Conservation (phyloP, 305 asterid species). For the Solanum hybrid region DNA sequence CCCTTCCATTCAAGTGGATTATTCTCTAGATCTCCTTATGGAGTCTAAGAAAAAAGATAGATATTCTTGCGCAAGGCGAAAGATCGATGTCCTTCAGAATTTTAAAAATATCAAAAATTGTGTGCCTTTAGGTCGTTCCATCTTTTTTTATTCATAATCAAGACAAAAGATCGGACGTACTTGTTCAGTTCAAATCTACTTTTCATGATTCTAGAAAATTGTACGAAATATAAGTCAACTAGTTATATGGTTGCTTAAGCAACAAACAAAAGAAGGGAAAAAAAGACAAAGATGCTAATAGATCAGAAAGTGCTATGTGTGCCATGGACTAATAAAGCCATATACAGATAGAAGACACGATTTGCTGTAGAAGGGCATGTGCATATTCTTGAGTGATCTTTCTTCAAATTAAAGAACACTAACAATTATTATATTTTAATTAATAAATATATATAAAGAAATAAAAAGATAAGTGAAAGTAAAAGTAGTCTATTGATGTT, state of each 20-base stretch:
- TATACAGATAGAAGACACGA: neutral
- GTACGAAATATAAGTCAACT: too few species aligned
- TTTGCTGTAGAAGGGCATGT: neutral
- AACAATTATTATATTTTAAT: neutral
- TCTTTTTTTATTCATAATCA: neutral
- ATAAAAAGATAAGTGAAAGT: constrained; percentile 18
- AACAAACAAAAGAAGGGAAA: neutral
- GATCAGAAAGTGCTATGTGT: neutral
- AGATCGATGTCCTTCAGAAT: neutral
- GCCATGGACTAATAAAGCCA: neutral
- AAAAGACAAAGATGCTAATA: too few species aligned
- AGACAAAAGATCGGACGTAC: neutral
- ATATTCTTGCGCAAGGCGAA: neutral
- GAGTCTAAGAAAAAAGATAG: neutral
- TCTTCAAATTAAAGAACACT: neutral
- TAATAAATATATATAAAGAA: neutral
- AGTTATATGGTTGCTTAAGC: neutral
- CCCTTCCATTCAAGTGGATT: neutral
- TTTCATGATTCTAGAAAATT: too few species aligned
- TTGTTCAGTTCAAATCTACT: too few species aligned
- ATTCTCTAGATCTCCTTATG: neutral
- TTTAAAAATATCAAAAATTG: neutral
- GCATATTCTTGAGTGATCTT: neutral
- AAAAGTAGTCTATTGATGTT: neutral
- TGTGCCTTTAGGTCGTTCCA: neutral